A percentile compares a stretch with the other conserved stretches of the same genome.
Evolutionary conservation across 1,284 basidiomycete species (phyloP).

Genomic region (Puccinia polysora): DNA sequence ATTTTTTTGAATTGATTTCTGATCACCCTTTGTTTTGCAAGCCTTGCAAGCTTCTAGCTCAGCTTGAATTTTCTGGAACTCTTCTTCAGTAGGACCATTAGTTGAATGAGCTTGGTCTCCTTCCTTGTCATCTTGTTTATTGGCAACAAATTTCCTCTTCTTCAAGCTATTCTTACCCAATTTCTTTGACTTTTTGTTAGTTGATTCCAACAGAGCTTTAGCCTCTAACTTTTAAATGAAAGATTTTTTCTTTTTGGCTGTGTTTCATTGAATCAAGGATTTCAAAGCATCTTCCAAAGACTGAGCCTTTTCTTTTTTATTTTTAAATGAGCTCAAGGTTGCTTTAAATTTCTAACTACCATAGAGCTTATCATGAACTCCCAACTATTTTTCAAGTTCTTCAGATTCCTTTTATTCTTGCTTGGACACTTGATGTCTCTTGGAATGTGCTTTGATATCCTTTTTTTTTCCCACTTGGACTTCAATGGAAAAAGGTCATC

Average conservation of each 20-base stretch:
- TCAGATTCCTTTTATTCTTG: conserved; percentile 14
- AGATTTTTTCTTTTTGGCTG: not conserved
- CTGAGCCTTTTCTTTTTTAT: not conserved
- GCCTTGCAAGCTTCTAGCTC: conserved; percentile 1
- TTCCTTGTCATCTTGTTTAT: too few relatives aligned
- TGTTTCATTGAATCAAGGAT: conserved; percentile 5
- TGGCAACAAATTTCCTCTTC: not conserved
- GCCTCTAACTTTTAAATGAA: conserved; percentile 17
- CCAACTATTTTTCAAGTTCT: too few relatives aligned
- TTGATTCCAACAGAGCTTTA: not conserved
- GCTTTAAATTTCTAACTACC: too few relatives aligned
- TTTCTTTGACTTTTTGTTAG: not conserved
- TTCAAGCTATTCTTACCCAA: not conserved
- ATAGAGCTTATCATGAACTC: too few relatives aligned
- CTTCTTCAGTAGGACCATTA: conserved; percentile 13
- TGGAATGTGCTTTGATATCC: not conserved
- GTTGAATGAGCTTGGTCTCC: too few relatives aligned
- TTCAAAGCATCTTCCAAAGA: conserved; percentile 13
- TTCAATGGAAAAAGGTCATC: not conserved
- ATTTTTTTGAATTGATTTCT: too few relatives aligned
- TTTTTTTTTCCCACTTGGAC: not conserved
- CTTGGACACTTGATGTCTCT: not conserved
- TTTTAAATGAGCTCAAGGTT: not conserved
- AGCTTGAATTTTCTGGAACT: conserved; percentile 18
- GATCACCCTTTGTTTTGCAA: too few relatives aligned